Evolutionary conservation across 1,139 yeast species (phyloP).

Genomic region (Barnettozyma hawaiiensis): DNA sequence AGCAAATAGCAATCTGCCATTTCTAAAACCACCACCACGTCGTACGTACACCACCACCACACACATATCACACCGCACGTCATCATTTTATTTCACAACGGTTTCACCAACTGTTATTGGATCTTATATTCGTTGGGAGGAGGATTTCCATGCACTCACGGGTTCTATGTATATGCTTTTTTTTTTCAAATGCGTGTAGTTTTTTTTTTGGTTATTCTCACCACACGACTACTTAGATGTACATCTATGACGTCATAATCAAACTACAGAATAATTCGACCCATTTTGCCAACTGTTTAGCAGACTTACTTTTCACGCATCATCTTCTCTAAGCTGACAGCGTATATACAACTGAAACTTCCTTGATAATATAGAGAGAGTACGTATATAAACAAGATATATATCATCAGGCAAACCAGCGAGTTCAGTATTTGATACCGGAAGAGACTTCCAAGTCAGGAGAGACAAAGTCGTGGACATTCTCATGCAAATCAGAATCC

Average conservation of each 20-base stretch:
- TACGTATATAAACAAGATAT: neutral
- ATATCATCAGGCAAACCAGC: too few relatives aligned
- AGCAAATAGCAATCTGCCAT: neutral
- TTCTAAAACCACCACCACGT: too few relatives aligned
- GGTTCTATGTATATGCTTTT: slow-evolving; percentile 1
- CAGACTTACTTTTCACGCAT: too few relatives aligned
- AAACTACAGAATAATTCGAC: too few relatives aligned
- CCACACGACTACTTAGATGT: too few relatives aligned
- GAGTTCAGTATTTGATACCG: slow-evolving; percentile 39
- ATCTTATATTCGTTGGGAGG: neutral
- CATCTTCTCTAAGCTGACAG: too few relatives aligned
- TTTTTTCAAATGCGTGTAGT: too few relatives aligned
- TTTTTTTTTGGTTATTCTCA: too few relatives aligned
- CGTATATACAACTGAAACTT: too few relatives aligned
- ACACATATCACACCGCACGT: too few relatives aligned
- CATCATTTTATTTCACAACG: neutral
- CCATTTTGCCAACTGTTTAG: too few relatives aligned
- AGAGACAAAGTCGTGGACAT: slow-evolving; percentile 56
- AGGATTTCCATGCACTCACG: neutral
- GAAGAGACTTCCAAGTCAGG: slow-evolving; percentile 63
- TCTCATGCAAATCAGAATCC: slow-evolving; percentile 57
- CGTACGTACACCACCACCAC: neutral
- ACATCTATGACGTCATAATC: neutral
- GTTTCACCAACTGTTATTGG: neutral
- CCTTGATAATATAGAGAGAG: too few relatives aligned